phyloP scores from a whole-genome alignment of 148 eudicot species.

The Linanthus parryae region DNA sequence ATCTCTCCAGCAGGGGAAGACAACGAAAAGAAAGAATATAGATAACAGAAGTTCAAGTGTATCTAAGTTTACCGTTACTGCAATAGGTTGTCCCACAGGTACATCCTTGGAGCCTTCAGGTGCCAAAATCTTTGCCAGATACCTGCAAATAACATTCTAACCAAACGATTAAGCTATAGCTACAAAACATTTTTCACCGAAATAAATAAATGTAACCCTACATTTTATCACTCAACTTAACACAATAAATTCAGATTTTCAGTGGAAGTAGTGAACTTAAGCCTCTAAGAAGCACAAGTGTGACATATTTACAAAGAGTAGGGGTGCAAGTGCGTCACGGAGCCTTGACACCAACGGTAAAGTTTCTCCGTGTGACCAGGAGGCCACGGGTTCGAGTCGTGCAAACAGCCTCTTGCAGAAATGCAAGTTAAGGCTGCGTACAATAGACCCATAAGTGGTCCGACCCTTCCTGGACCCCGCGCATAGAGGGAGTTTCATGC shows the following conservation, averaged over 20 bases:
- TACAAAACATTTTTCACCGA: slow-evolving; percentile 2
- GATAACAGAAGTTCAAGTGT: background rate
- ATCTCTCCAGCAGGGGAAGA: background rate
- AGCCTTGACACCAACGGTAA: too few relatives aligned
- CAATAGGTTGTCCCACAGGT: slow-evolving; percentile 94
- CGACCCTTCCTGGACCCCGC: too few relatives aligned
- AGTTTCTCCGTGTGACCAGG: too few relatives aligned
- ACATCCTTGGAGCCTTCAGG: slow-evolving; percentile 94
- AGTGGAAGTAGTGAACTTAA: background rate
- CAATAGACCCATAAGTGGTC: too few relatives aligned
- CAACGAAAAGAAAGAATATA: slow-evolving; percentile 3
- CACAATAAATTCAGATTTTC: background rate
- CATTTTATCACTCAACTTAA: background rate
- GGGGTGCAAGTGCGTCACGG: too few relatives aligned
- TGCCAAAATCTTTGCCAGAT: slow-evolving; percentile 74
- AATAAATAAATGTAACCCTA: too few relatives aligned
- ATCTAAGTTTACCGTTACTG: slow-evolving; percentile 51
- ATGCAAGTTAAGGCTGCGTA: too few relatives aligned
- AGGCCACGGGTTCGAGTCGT: too few relatives aligned
- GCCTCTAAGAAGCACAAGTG: too few relatives aligned
- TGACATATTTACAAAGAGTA: too few relatives aligned
- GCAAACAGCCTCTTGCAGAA: too few relatives aligned
- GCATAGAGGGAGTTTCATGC: too few relatives aligned
- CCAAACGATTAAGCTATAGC: slow-evolving; percentile 7
- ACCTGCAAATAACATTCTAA: slow-evolving; percentile 38